Evolutionary conservation across 2,329 filamentous ascomycete species (phyloP), one percentile per base, ranked within the genome.

Genomic region (Cladobotryum mycophilum): DNA sequence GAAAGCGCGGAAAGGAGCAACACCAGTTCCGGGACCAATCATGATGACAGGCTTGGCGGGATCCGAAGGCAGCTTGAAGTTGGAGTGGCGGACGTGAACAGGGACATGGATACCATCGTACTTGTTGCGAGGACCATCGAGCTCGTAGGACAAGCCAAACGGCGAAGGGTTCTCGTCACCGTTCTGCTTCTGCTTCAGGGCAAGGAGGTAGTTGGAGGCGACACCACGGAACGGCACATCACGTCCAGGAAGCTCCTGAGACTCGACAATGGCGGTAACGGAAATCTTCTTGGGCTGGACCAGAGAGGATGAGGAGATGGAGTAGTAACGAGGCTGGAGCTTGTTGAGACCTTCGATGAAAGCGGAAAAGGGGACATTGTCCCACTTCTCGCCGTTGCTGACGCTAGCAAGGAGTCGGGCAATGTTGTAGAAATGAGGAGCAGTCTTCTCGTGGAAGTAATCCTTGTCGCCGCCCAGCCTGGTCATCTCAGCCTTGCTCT

Each of bases 1-100:
- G 67, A 99, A 99, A 6, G 80, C 93, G 59, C 93, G 85, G 83
- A 99, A 96, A 15, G 93, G 93, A 22, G 93, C 93, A 49, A 96
- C 90, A 76, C 93, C 93, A 48, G 93, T 97, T 65, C 93, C 93
- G 12, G 93, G 93, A 20, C 93, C 93, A 60, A 97, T 83, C 84
- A 96, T 91, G 68, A 99, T 95, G 61, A 99, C 76, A 30, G 93
- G 93, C 72, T 95, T 95, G 45, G 86, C 82, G 4, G 93, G 90
- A 63, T 99, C 91, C 14, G 93, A 96, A 8, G 93, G 93, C 30
- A 99, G 82, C 76, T 97, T 97, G 82, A 99, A 99, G 76, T 97
- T 99, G 57, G 93, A 97, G 73, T 96, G 92, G 57, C 93, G 89
- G 53, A 99, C 84, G 66, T 99, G 93, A 13, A 99, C 89, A 3